These are phyloP conservation scores for Lasiosphaeris hirsuta DNA, from an alignment of 495 filamentous ascomycete genomes.

Conservation along the genomic window DNA sequence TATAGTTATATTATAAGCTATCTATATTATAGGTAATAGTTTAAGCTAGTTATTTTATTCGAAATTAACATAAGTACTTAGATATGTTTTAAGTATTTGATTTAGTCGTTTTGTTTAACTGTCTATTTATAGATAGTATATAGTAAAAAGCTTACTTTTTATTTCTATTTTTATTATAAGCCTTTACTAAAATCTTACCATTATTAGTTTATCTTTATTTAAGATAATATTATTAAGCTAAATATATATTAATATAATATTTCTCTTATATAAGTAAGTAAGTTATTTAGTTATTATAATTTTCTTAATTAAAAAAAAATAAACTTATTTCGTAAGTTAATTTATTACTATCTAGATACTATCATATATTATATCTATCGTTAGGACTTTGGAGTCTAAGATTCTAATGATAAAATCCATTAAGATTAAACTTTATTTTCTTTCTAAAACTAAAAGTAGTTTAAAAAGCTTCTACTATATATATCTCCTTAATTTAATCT, in stretches of 20 bases:
- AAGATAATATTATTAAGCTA: background rate
- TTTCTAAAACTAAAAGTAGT: too few relatives aligned
- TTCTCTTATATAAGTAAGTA: too few relatives aligned
- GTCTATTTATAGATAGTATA: slow-evolving; percentile 11
- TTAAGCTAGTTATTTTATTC: slow-evolving; percentile 7
- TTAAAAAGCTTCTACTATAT: too few relatives aligned
- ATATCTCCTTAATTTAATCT: too few relatives aligned
- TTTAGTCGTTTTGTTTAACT: slow-evolving; percentile 15
- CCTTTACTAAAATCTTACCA: slow-evolving; percentile 1
- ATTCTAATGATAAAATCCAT: too few relatives aligned
- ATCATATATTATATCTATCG: background rate
- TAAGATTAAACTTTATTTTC: too few relatives aligned
- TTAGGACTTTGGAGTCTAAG: too few relatives aligned
- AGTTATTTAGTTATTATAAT: background rate
- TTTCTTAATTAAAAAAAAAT: background rate
- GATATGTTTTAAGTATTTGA: too few relatives aligned
- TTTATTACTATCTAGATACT: background rate
- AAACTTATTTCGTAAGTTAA: background rate
- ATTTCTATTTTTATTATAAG: background rate
- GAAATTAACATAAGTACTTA: too few relatives aligned
- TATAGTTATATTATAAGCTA: background rate
- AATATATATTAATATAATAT: background rate
- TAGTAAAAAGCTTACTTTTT: slow-evolving; percentile 4
- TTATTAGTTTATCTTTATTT: background rate
- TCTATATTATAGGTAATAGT: slow-evolving; percentile 3